A percentile compares a stretch with the other conserved stretches of the same genome.
Evolutionary conservation across 1,284 basidiomycete genomes (phyloP).

Genomic region (Phellopilus nigrolimitatus): DNA sequence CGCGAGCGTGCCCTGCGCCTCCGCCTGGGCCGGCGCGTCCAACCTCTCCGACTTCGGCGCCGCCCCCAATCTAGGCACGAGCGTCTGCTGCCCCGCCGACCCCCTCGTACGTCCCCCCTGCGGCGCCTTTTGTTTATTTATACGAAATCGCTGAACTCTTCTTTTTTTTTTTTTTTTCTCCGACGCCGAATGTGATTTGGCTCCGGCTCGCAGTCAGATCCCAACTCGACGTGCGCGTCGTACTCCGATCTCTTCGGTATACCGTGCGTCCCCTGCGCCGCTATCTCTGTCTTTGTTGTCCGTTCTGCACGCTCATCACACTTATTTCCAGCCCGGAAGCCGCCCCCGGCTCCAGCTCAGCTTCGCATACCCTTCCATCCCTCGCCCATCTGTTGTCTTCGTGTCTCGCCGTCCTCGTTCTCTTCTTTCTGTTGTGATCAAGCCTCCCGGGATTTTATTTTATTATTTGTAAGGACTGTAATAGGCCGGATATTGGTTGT

Average conservation of each 20-base stretch:
- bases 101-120: conserved; percentile 43
- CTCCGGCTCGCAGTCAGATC: conserved; percentile 39
- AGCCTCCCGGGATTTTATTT: no score
- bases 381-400: not conserved
- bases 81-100: conserved; percentile 65
- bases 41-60: conserved; percentile 61
- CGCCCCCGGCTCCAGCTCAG: conserved; percentile 12
- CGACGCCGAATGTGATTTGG: no score
- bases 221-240: conserved; percentile 60
- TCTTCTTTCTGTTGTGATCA: not conserved
- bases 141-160: not conserved
- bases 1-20: conserved; percentile 50
- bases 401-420: not conserved
- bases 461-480: not conserved
- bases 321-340: conserved; percentile 9
- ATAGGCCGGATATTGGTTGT: not conserved
- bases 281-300: not conserved
- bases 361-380: not conserved
- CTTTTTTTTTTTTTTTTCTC: conserved; percentile 4
- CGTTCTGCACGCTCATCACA: not conserved
- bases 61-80: conserved; percentile 45
- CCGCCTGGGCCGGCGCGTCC: conserved; percentile 57
- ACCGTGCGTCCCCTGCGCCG: conserved; percentile 43
- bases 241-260: conserved; percentile 65
- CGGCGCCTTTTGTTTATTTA: conserved; percentile 6